phyloP scores from a whole-genome alignment of 2,329 filamentous ascomycete species.

The Diaporthe sp. region DNA sequence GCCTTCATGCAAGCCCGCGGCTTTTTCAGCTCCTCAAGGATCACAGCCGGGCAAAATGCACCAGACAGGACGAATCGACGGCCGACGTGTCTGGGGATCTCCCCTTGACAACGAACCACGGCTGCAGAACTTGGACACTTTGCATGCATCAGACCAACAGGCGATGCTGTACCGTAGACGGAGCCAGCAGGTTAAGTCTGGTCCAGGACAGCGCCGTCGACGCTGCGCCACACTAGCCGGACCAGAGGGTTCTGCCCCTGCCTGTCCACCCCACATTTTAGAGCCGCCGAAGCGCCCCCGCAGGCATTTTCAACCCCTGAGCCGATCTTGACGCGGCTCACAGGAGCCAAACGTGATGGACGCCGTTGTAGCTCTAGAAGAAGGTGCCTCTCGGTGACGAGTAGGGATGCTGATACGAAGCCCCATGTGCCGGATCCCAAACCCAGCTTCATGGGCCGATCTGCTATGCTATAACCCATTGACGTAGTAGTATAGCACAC shows the following conservation, averaged over 20 bases:
- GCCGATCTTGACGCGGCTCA: slow-evolving; percentile 40
- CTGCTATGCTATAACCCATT: background rate
- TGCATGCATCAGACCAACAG: slow-evolving; percentile 17
- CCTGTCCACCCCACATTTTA: slow-evolving; percentile 37
- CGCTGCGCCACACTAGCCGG: slow-evolving; percentile 37
- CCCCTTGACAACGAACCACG: slow-evolving; percentile 11
- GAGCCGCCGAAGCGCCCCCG: slow-evolving; percentile 40
- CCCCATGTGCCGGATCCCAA: background rate
- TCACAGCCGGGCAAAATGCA: slow-evolving; percentile 29
- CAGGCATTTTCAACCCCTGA: slow-evolving; percentile 36
- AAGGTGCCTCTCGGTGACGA: slow-evolving; percentile 23
- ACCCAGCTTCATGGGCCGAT: background rate
- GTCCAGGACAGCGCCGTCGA: slow-evolving; percentile 22
- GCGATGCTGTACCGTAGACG: background rate
- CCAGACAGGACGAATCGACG: slow-evolving; percentile 25
- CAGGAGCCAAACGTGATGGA: slow-evolving; percentile 14
- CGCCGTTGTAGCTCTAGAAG: background rate
- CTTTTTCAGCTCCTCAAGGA: slow-evolving; percentile 42
- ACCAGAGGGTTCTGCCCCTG: slow-evolving; percentile 12
- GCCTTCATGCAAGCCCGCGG: slow-evolving; percentile 32
- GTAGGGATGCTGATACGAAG: slow-evolving; percentile 15
- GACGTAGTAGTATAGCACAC: background rate
- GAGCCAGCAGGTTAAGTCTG: background rate
- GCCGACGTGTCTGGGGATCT: background rate
- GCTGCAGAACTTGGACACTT: slow-evolving; percentile 6